Evolutionary conservation across 768 basidiomycete species (phyloP).

Genomic region (Suillus placidus): DNA sequence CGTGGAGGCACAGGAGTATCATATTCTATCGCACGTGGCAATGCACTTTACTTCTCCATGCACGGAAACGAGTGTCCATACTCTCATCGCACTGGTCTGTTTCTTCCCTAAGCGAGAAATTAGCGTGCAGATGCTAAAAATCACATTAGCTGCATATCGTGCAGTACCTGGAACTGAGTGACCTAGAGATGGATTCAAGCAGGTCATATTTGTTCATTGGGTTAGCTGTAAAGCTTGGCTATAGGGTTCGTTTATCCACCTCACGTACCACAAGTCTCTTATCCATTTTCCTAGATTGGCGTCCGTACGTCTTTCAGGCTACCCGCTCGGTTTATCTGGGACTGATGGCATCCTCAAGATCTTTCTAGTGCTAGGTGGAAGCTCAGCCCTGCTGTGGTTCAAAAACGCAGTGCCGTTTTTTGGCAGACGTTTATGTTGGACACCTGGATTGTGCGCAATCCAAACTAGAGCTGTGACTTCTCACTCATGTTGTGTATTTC

Average conservation of each 20-base stretch:
- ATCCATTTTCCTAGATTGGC: conserved; percentile 45
- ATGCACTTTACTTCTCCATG: conserved; percentile 49
- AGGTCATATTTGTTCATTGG: conserved; percentile 61
- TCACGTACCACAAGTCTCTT: not conserved
- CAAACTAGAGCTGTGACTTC: not conserved
- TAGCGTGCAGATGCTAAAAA: not conserved
- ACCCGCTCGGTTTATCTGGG: not conserved
- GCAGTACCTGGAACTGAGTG: conserved; percentile 58
- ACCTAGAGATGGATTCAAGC: conserved; percentile 50
- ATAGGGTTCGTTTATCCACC: conserved; percentile 50
- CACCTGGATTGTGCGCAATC: conserved; percentile 54
- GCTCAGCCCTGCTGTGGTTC: conserved; percentile 45
- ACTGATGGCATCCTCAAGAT: conserved; percentile 40
- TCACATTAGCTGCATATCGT: conserved; percentile 41
- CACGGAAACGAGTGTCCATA: conserved; percentile 52
- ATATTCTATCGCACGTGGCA: conserved; percentile 56
- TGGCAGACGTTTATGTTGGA: conserved; percentile 72
- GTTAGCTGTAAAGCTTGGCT: conserved; percentile 57
- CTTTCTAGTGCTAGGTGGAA: conserved; percentile 64
- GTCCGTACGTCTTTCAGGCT: conserved; percentile 44
- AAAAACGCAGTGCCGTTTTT: conserved; percentile 58
- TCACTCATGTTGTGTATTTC: conserved; percentile 4
- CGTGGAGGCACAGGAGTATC: conserved; percentile 62
- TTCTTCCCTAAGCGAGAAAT: conserved; percentile 19
- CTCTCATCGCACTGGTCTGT: conserved; percentile 60